Evolutionary conservation across 1,284 basidiomycete genomes (phyloP), one percentile per base, ranked within the genome.

Genomic region (Leccinum subatratum): DNA sequence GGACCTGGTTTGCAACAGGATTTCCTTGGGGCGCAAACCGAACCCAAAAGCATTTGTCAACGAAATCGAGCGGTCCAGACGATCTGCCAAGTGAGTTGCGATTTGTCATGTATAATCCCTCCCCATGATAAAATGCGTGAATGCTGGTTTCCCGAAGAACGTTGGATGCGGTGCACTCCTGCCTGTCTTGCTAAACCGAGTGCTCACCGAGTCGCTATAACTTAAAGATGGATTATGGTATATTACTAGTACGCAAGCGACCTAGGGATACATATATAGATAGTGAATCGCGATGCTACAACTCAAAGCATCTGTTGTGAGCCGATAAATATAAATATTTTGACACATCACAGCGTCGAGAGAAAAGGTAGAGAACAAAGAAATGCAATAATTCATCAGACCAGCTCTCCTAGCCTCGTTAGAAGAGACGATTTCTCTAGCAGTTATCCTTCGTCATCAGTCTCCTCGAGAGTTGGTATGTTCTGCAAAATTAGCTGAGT

Each of bases 21-120:
- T 70, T 93, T 94, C 85, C 82, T 94, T 94, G 66, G 92, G 92
- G 6, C 83, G 92, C 16, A 81, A 83, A 60, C 90, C 92, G 4
- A 91, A 90, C 71, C 88, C 86, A 68, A 85, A 90, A 22, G 92
- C 92, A 8, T 73, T 73, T 37, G 72, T 76, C 14, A 16, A 73
- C 0, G 72, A 76, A 60, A 73, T 73, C 6, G 72, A 72, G 64
- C 54, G 25, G 25, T 14, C 62, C 1, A 34, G 48, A 48, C 59
- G 6, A 54, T 54, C 51, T 22, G 51, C n/a, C n/a, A n/a, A 54
- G 22, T 54, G 22, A 25, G 9, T n/a, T 45, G 39, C 12, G 18
- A 51, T 64, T 39, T n/a, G 30, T 20, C 20, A 25, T 30, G n/a
- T 54, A 30, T 28, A 22, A 22, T 22, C 12, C 51, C 12, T 22